A percentile compares a stretch with the other conserved stretches of the same genome.
These are phyloP conservation scores for Vitis hybrid DNA, from an alignment of 177 flowering plant species.

Conservation along the genomic window DNA sequence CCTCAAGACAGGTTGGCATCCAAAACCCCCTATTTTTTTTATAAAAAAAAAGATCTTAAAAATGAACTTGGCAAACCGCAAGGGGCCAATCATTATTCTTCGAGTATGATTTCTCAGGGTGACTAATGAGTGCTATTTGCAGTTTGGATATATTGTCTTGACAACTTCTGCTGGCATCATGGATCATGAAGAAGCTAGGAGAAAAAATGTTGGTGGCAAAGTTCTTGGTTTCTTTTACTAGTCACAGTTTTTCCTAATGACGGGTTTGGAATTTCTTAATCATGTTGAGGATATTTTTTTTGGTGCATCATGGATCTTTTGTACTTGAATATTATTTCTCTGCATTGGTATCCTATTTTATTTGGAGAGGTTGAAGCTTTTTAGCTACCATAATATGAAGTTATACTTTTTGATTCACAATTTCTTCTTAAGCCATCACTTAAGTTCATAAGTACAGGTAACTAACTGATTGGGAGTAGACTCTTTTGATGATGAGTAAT, in stretches of 20 bases:
- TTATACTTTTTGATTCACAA: not conserved
- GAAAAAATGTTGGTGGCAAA: slow-evolving; percentile 62
- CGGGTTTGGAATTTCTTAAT: not conserved
- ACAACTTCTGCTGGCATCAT: slow-evolving; percentile 66
- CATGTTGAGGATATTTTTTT: not conserved
- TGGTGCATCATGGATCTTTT: slow-evolving; percentile 1
- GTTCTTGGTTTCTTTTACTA: slow-evolving; percentile 64
- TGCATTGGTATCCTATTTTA: not conserved
- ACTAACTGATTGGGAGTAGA: too few species aligned
- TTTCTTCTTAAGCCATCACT: not conserved
- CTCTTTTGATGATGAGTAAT: too few species aligned
- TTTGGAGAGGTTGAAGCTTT: not conserved
- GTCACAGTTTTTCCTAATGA: not conserved
- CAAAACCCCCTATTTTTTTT: not conserved
- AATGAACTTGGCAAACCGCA: not conserved
- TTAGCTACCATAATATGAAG: not conserved
- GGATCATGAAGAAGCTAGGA: slow-evolving; percentile 68
- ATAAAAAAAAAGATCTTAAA: too few species aligned
- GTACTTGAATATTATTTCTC: not conserved
- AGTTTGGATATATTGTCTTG: slow-evolving; percentile 59
- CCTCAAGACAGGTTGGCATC: slow-evolving; percentile 66
- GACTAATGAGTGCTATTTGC: slow-evolving; percentile 10
- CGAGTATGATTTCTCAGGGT: not conserved
- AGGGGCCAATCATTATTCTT: too few species aligned
- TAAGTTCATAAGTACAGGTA: too few species aligned